Percentiles rank a stretch among this genome's conserved stretches.
These are phyloP conservation scores for Pelargonium myrrhifolium DNA, from an alignment of 441 rosid species.

Conservation along the genomic window DNA sequence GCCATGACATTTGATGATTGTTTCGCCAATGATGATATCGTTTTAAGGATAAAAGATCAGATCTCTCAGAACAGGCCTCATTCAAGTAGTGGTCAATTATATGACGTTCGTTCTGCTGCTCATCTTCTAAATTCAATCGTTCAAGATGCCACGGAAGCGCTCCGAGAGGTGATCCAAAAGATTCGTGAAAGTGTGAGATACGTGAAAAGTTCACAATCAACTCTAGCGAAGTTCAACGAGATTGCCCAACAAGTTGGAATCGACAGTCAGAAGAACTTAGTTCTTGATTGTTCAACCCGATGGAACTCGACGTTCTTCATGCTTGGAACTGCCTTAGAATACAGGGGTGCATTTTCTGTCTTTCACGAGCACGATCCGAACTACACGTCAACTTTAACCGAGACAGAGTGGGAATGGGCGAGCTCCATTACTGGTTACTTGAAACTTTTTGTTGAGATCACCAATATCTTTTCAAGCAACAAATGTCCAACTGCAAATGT, in stretches of 20 bases:
- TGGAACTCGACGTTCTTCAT: conserved; percentile 75
- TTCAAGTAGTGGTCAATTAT: conserved; percentile 53
- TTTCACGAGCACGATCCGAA: conserved; percentile 57
- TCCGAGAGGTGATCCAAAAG: conserved; percentile 54
- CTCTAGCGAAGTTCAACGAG: conserved; percentile 60
- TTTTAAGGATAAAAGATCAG: conserved; percentile 53
- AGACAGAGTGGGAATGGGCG: conserved; percentile 77
- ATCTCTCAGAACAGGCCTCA: conserved; percentile 53
- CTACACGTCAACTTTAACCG: conserved; percentile 47
- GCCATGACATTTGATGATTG: conserved; percentile 70
- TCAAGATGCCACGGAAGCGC: conserved; percentile 61
- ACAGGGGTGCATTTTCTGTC: conserved; percentile 48
- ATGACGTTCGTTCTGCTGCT: conserved; percentile 65
- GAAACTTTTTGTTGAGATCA: conserved; percentile 55
- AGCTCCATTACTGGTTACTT: conserved; percentile 49
- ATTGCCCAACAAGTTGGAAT: conserved; percentile 66
- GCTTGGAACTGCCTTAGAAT: conserved; percentile 69
- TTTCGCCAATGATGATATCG: conserved; percentile 51
- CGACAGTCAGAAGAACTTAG: conserved; percentile 42
- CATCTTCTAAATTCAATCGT: conserved; percentile 56
- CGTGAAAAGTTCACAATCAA: conserved; percentile 68
- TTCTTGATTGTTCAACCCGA: conserved; percentile 48
- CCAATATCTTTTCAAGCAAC: conserved; percentile 44
- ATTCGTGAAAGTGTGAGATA: conserved; percentile 64
- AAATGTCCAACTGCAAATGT: conserved; percentile 71